A percentile compares a stretch with the other conserved stretches of the same genome.
These are phyloP conservation scores for Parmales sp. DNA, from an alignment of 108 stramenopile genomes.

Conservation along the genomic window DNA sequence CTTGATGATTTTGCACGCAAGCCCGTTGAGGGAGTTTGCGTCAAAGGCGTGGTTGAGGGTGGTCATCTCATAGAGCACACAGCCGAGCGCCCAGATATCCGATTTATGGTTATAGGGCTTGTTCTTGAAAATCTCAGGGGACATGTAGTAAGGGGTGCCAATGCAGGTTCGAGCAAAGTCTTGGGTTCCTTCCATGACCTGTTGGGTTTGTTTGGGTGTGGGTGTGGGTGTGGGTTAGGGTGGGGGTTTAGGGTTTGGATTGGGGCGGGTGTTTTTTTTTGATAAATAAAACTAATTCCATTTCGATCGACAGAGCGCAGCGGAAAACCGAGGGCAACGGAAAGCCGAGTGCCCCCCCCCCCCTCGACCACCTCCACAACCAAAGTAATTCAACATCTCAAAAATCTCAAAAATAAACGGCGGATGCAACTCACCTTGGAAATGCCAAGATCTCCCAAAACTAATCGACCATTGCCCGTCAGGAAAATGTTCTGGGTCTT, in stretches of 20 bases:
- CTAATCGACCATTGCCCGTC: slow-evolving; percentile 42
- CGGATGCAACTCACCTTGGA: slow-evolving; percentile 18
- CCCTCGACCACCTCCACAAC: not conserved
- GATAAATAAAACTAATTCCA: not conserved
- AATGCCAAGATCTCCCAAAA: slow-evolving; percentile 52
- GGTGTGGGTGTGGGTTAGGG: not conserved
- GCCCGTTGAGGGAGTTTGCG: slow-evolving; percentile 26
- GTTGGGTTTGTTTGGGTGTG: not conserved
- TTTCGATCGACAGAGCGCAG: no score
- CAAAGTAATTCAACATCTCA: not conserved
- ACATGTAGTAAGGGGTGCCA: slow-evolving; percentile 52
- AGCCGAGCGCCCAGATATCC: slow-evolving; percentile 47
- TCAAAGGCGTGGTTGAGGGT: slow-evolving; percentile 44
- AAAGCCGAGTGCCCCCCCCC: no score
- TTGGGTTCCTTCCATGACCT: slow-evolving; percentile 42
- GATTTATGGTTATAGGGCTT: slow-evolving; percentile 39
- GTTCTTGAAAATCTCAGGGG: slow-evolving; percentile 40
- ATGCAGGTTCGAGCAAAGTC: slow-evolving; percentile 54
- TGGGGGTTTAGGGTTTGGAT: not conserved
- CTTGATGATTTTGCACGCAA: slow-evolving; percentile 27
- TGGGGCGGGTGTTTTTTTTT: not conserved
- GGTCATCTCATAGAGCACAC: slow-evolving; percentile 42
- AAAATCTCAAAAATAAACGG: not conserved
- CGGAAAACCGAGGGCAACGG: no score
- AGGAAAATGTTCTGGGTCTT: slow-evolving; percentile 46